Evolutionary conservation across 192 early-diverging fungal species (phyloP).

Genomic region (Allomyces macrogynus): DNA sequence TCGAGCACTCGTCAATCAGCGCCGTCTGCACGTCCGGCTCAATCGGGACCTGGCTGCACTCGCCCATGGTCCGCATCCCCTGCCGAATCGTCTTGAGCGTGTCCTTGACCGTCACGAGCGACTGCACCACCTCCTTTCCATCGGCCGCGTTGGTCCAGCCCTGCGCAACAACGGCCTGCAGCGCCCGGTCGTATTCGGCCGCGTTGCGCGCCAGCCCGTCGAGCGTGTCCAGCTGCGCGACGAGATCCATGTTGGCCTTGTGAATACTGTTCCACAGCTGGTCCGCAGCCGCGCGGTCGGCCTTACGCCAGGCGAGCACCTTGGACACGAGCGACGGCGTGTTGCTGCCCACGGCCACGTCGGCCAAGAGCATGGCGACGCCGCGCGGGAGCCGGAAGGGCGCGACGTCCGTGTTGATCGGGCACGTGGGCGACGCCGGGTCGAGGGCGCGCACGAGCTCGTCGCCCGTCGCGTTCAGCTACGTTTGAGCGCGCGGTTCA

Average conservation of each 20-base stretch:
- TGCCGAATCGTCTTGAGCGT: conserved; percentile 27
- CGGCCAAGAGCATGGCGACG: conserved; percentile 61
- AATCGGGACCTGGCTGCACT: conserved; percentile 54
- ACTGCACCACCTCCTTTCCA: neutral
- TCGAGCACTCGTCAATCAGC: conserved; percentile 62
- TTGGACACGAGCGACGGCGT: conserved; percentile 79
- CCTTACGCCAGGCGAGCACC: conserved; percentile 65
- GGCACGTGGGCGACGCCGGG: neutral
- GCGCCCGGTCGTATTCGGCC: conserved; percentile 18
- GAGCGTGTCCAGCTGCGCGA: conserved; percentile 27
- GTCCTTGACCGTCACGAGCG: neutral
- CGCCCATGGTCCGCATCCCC: conserved; percentile 50
- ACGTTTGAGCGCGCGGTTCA: neutral
- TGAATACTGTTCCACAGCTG: conserved; percentile 41
- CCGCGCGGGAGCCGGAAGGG: conserved; percentile 49
- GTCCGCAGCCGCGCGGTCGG: conserved; percentile 32
- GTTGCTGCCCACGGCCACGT: conserved; percentile 81
- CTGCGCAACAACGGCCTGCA: neutral
- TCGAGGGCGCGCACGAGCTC: neutral
- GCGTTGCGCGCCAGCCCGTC: conserved; percentile 8
- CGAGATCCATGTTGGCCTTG: conserved; percentile 33
- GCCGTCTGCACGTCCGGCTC: conserved; percentile 75
- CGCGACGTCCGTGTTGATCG: conserved; percentile 31
- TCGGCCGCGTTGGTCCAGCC: neutral
- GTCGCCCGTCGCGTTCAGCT: neutral